Evolutionary conservation across 768 basidiomycete species (phyloP).

Genomic region (Boletus rex-veris): DNA sequence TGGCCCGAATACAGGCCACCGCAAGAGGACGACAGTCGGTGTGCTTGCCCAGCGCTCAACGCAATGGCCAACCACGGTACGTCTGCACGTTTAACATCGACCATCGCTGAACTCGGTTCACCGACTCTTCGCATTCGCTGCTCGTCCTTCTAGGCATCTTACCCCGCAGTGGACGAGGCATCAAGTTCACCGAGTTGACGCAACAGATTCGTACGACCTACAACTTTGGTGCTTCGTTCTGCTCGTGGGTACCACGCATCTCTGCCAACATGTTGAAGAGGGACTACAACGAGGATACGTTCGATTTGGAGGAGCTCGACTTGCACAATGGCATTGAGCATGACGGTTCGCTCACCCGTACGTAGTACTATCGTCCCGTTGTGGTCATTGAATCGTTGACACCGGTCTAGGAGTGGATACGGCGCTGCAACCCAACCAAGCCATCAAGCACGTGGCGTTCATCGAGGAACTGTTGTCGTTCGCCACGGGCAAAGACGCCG

Average conservation of each 20-base stretch:
- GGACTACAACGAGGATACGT: conserved; percentile 51
- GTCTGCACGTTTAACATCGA: neutral
- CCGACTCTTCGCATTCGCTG: neutral
- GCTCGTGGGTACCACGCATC: conserved; percentile 59
- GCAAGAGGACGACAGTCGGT: conserved; percentile 61
- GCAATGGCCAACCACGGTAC: conserved; percentile 84
- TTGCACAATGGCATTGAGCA: conserved; percentile 61
- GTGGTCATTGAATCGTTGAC: neutral
- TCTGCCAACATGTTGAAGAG: conserved; percentile 56
- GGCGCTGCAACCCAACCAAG: conserved; percentile 47
- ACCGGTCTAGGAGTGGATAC: conserved; percentile 50
- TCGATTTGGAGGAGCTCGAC: conserved; percentile 65
- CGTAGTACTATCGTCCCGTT: neutral
- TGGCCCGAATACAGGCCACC: conserved; percentile 70
- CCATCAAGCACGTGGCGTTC: conserved; percentile 44
- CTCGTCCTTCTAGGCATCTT: conserved; percentile 33
- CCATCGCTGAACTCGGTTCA: neutral
- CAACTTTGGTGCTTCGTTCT: conserved; percentile 70
- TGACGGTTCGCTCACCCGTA: conserved; percentile 34
- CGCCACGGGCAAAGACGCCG: conserved; percentile 55
- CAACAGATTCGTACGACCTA: conserved; percentile 50
- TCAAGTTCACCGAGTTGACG: conserved; percentile 53
- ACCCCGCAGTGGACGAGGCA: conserved; percentile 64
- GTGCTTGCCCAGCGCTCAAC: conserved; percentile 73
- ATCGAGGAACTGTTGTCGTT: conserved; percentile 57